Conservation (phyloP, 2,329 filamentous ascomycete genomes). For the Thelonectria olida region DNA sequence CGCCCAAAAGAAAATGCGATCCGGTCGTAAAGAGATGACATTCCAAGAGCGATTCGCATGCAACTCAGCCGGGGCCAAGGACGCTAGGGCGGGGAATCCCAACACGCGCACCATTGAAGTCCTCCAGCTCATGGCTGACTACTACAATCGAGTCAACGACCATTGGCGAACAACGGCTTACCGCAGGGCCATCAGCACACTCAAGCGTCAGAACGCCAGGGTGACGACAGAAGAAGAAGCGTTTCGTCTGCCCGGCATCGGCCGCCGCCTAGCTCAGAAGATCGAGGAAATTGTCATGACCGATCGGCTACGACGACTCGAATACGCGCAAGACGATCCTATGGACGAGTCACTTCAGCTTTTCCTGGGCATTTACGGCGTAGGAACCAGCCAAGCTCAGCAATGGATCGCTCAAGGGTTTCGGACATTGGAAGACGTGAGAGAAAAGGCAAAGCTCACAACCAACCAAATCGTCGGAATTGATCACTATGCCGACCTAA, state of each 20-base stretch:
- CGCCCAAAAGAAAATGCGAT: constrained; percentile 30
- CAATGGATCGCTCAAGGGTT: constrained; percentile 82
- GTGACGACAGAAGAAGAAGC: constrained; percentile 78
- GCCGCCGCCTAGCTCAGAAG: constrained; percentile 78
- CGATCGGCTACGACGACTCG: constrained; percentile 74
- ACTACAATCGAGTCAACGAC: constrained; percentile 80
- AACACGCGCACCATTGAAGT: constrained; percentile 81
- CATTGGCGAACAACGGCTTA: constrained; percentile 81
- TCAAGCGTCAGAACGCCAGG: constrained; percentile 71
- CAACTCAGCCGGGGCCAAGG: constrained; percentile 59
- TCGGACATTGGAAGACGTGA: constrained; percentile 77
- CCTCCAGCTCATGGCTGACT: constrained; percentile 79
- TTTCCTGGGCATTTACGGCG: constrained; percentile 84
- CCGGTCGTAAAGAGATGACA: constrained; percentile 40
- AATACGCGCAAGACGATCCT: constrained; percentile 74
- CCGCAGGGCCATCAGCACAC: constrained; percentile 76
- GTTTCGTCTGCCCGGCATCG: constrained; percentile 72
- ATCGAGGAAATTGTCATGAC: constrained; percentile 90
- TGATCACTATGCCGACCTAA: constrained; percentile 82
- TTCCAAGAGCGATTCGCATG: constrained; percentile 64
- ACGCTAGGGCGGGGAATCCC: constrained; percentile 63
- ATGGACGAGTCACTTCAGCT: constrained; percentile 70
- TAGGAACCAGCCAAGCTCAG: constrained; percentile 74
- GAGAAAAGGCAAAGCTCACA: constrained; percentile 68
- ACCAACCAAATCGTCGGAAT: constrained; percentile 79